Percentiles rank a stretch among this genome's conserved stretches.
phyloP scores from a whole-genome alignment of 306 rosid genomes.

The Elaeagnus macrophylla region DNA sequence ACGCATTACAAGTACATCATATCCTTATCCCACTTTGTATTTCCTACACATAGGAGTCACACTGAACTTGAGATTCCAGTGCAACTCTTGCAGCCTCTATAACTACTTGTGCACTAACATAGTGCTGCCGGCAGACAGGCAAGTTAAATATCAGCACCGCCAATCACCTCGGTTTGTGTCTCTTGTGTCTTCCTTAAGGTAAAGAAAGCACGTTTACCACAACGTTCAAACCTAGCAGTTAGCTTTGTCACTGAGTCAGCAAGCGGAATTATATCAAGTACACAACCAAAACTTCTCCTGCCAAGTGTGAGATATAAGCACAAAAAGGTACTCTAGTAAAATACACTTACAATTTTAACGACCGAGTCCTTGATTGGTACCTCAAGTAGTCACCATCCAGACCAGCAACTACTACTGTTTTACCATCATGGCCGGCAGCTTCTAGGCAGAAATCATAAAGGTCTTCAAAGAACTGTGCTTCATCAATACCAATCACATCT shows the following conservation, averaged over 20 bases:
- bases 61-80: constrained; percentile 22
- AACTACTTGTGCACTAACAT: constrained; percentile 32
- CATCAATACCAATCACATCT: constrained; percentile 44
- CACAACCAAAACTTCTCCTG: constrained; percentile 86
- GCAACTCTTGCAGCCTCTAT: constrained; percentile 34
- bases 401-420: constrained; percentile 39
- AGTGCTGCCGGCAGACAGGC: constrained; percentile 44
- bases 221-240: constrained; percentile 31
- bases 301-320: constrained; percentile 9
- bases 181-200: constrained; percentile 38
- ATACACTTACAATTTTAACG: not conserved
- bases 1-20: no score
- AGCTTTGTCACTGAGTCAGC: constrained; percentile 40
- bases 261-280: constrained; percentile 41
- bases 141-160: constrained; percentile 36
- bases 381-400: constrained; percentile 45
- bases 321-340: constrained; percentile 5
- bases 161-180: constrained; percentile 31
- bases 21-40: no score
- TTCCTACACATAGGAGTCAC: no score
- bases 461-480: constrained; percentile 46
- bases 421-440: constrained; percentile 45
- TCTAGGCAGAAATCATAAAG: constrained; percentile 37
- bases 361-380: constrained; percentile 3
- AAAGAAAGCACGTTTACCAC: constrained; percentile 34